Base-by-base conservation (phyloP, 768 basidiomycete species). In the Cystobasidium tubakii region DNA sequence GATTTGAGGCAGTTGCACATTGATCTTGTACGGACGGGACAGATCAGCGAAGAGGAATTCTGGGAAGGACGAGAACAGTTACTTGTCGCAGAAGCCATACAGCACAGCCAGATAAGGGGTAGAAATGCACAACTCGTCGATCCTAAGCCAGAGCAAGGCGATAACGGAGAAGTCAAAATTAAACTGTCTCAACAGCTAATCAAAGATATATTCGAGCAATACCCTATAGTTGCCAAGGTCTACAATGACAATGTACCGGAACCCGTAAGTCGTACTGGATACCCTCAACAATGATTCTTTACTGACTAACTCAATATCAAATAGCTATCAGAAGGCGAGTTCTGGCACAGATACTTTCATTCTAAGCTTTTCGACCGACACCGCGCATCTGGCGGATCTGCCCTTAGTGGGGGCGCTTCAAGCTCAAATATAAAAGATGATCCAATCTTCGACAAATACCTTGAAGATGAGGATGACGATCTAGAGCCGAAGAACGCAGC, bases 321-420 rank as follows among this genome's bases (percentile, higher is more conserved):
- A 27, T 80, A 97, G 92, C 85, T 97, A 60, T 86, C 88, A 27
- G 92, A 97, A 82, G 88, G 88, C 73, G 88, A 90, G 78, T 99
- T 99, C 80, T 99, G 96, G 96, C 89, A 87, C 78, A 87, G 96
- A 62, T 99, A 97, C 83, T 96, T 99, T 81, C 90, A 91, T 78
- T 95, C 92, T 33, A 93, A 90, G 79, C 84, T 99, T 15, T 98
- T 96, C 85, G 91, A 97, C 79, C 88, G 90, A 1, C 92, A 98
- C 81, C 88, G 93, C 17, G 94, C 93, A 2, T 71, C 10, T 7
- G 64, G 93, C 91, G 33, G 92, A 92, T 74, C 88, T 91, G 73
- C 92, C 89, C 29, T 88, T 90, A 21, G 91, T 90, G 13, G 84
- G 88, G 19, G 90, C 90, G 77, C 82, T 79, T 23, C 78, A 77